Base-by-base conservation (phyloP, 441 rosid genomes). In the Pelargonium citronellum region DNA sequence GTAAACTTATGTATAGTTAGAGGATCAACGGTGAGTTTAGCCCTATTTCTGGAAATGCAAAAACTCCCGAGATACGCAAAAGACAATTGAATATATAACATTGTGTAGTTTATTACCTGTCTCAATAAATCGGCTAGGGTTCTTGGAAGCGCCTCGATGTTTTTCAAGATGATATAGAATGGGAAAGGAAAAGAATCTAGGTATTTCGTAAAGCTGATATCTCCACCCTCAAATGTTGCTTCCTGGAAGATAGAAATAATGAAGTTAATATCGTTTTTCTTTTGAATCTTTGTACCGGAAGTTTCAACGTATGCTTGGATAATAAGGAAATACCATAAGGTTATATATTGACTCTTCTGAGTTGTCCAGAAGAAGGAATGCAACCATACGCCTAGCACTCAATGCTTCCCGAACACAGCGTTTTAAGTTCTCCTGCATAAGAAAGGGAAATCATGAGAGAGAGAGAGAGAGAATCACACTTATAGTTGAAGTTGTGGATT, bases 151-250 rank as follows among this genome's bases (percentile, higher is more conserved):
- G 93, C 92, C 80, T 95, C 90, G 0, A 86, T 84, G 75, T 92
- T 87, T 82, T 84, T 87, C 83, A 92, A 78, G 46, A 95, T 88
- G 46, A 91, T 82, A 68, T 92, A 88, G 78, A 83, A 92, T 0
- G 97, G 97, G 84, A 92, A 95, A 16, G 99, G 98, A 75, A 95
- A 95, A 10, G 96, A 92, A 78, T 95, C 95, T 22, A 95, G 80
- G 75, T 91, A 92, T 67, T 80, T 82, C 2, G 87, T 74, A 37
- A 83, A 79, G 77, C 84, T 75, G 69, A 84, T 74, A 15, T 37
- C 75, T 39, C 81, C 78, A 58, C 78, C 83, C 67, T 76, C 71
- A 71, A 79, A 80, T 7, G 84, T 76, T 64, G n/a, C 66, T 62
- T 62, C 66, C 66, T 62, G 34, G 3, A 62, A 5, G 16, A 62